Evolutionary conservation across 257 asterid genomes (phyloP), one percentile per base, ranked within the genome.

Genomic region (Knoxia roxburghii): DNA sequence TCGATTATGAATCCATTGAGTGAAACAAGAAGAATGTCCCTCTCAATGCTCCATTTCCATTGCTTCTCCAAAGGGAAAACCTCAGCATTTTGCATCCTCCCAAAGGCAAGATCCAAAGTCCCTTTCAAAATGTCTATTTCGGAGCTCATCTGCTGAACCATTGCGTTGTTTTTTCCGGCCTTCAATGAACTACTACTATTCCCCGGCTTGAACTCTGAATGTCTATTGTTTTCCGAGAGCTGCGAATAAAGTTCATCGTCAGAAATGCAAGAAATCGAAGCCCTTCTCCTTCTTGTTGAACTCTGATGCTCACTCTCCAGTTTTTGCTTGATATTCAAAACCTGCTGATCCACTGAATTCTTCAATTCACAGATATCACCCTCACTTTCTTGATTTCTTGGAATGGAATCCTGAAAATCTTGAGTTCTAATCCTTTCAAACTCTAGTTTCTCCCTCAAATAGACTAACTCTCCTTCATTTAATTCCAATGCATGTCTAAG

Each of bases 11-110:
- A 91, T 7, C 89, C 89, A 70, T 67, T 82, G 45, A 78, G 48
- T 68, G 80, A 39, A 69, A 82, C 35, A 4, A 72, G 68, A 69
- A 86, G 75, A 17, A 74, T 67, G 54, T 82, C 91, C 61, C 75
- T 87, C 84, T 91, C 95, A 8, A 91, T 66, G 2, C 30, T 52
- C 72, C 81, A 74, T 74, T 75, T 81, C 94, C 95, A 89, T 62
- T 83, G 78, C 70, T 84, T 89, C 80, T 89, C 96, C 63, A 84
- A 33, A 7, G 89, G 91, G 67, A 79, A 74, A 24, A 72, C 72
- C 78, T 84, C 88, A 18, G 70, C 79, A 24, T 73, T 78, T 52
- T 81, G 79, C 85, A 85, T 83, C 72, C 71, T 81, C 61, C 90
- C 89, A 56, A 89, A 87, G 3, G 89, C 91, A 46, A 78, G 78